These are phyloP conservation scores for Persicaria maculosa DNA, from an alignment of 148 eudicot genomes.

Conservation along the genomic window DNA sequence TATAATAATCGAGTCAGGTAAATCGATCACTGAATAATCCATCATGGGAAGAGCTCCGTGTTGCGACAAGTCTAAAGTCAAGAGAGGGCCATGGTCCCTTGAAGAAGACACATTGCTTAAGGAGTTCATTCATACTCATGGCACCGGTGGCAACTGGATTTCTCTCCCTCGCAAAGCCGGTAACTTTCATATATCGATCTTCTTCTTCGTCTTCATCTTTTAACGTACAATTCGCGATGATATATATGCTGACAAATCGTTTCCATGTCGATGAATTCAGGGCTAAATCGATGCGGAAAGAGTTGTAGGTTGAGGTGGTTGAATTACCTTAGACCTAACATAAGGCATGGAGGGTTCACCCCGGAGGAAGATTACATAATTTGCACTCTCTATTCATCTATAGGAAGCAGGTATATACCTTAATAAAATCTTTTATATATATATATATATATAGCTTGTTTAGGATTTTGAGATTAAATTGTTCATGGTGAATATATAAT, in stretches of 20 bases:
- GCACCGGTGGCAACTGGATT: constrained; percentile 36
- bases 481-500: not conserved
- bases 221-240: no score
- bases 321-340: constrained; percentile 55
- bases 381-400: constrained; percentile 23
- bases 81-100: constrained; percentile 35
- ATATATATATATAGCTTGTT: not conserved
- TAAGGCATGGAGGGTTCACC: constrained; percentile 52
- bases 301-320: constrained; percentile 63
- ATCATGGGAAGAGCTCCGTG: constrained; percentile 42
- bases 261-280: constrained; percentile 15
- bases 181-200: constrained; percentile 8
- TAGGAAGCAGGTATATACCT: constrained; percentile 48
- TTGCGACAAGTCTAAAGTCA: constrained; percentile 33
- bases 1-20: not conserved
- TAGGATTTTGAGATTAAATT: not conserved
- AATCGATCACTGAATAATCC: not conserved
- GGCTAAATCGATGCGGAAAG: constrained; percentile 59
- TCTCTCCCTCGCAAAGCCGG: constrained; percentile 27
- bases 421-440: not conserved
- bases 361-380: constrained; percentile 51
- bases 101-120: constrained; percentile 32
- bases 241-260: not conserved
- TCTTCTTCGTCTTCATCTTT: not conserved
- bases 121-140: constrained; percentile 17